phyloP scores from a whole-genome alignment of 192 early-diverging fungal species.

The Lunasporangiospora selenospora region DNA sequence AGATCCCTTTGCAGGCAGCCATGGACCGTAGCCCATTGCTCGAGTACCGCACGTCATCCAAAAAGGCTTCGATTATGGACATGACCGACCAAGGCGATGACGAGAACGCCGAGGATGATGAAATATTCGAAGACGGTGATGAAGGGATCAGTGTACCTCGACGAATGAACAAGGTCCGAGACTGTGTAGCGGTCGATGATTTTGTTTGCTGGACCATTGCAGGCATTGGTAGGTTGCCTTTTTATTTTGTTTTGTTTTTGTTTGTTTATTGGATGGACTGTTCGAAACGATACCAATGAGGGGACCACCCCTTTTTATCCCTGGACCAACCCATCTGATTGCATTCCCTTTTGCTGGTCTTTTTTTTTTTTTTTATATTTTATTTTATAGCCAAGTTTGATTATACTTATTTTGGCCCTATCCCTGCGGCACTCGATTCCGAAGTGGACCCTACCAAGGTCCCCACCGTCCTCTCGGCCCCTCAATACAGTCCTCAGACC shows the following conservation, averaged over 20 bases:
- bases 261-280: too few species aligned
- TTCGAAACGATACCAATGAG: not conserved
- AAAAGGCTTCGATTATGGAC: slow-evolving; percentile 50
- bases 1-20: slow-evolving; percentile 45
- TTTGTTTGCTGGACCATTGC: slow-evolving; percentile 89
- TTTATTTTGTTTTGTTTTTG: not conserved
- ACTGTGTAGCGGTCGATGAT: slow-evolving; percentile 61
- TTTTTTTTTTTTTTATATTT: not conserved
- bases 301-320: too few species aligned
- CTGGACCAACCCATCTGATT: too few species aligned
- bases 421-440: slow-evolving; percentile 32
- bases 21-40: slow-evolving; percentile 47
- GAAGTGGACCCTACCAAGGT: slow-evolving; percentile 45
- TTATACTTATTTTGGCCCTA: slow-evolving; percentile 51
- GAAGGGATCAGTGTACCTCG: slow-evolving; percentile 22
- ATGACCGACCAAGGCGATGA: slow-evolving; percentile 28
- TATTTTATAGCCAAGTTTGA: slow-evolving; percentile 47
- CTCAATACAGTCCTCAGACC: slow-evolving; percentile 26
- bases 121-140: slow-evolving; percentile 11
- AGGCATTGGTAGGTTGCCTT: slow-evolving; percentile 63
- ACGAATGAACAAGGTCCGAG: slow-evolving; percentile 19
- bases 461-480: slow-evolving; percentile 25
- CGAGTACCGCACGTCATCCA: slow-evolving; percentile 45
- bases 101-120: slow-evolving; percentile 22
- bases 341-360: too few species aligned